Evolutionary conservation across 352 stramenopile species (phyloP).

Genomic region (Discostella stelligera): DNA sequence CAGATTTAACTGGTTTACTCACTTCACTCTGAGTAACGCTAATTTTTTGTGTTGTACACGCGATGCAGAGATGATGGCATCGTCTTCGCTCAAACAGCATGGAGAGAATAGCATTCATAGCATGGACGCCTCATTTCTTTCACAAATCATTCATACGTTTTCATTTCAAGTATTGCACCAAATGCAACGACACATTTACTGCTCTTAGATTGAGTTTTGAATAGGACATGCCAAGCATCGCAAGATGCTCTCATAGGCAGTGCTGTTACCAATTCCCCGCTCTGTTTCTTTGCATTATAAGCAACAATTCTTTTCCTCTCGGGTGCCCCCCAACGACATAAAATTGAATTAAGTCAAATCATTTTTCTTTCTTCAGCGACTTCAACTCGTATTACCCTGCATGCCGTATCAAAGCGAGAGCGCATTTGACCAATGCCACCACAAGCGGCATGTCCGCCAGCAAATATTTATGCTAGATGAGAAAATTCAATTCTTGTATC

Average conservation of each 20-base stretch:
- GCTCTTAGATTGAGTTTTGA: background rate
- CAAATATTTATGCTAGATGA: too few species aligned
- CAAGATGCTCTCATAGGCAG: background rate
- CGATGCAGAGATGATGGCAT: conserved; percentile 44
- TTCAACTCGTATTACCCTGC: background rate
- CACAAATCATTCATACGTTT: background rate
- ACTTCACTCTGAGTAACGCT: background rate
- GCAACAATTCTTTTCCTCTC: background rate
- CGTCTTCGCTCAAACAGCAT: conserved; percentile 30
- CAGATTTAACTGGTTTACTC: background rate
- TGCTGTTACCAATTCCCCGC: background rate
- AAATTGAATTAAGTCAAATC: background rate
- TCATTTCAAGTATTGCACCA: background rate
- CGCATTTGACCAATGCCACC: too few species aligned
- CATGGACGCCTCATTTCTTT: background rate
- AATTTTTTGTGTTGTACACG: background rate
- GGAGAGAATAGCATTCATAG: conserved; percentile 27
- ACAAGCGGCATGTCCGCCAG: too few species aligned
- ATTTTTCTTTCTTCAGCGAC: background rate
- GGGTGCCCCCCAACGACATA: background rate
- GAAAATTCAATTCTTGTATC: background rate
- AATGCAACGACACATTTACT: background rate
- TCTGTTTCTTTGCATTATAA: background rate
- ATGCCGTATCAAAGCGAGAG: too few species aligned
- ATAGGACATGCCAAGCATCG: background rate